Evolutionary conservation across 2,329 filamentous ascomycete species (phyloP).

Genomic region (Ambrosiella beaveri): DNA sequence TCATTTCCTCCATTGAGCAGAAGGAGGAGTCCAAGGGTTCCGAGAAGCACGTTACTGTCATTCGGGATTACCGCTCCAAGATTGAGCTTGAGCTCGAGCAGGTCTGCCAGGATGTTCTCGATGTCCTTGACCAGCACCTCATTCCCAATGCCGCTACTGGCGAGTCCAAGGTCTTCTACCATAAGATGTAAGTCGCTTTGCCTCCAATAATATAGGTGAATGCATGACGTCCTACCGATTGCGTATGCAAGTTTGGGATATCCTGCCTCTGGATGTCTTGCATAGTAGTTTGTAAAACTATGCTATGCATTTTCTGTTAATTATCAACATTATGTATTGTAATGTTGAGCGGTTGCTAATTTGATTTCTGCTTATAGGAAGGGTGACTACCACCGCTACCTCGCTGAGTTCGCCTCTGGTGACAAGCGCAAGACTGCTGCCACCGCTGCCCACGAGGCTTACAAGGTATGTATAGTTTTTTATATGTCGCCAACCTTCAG

Average conservation of each 20-base stretch:
- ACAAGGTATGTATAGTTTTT: conserved; percentile 54
- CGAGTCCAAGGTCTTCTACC: conserved; percentile 99
- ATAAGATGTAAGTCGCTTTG: conserved; percentile 73
- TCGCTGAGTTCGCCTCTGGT: conserved; percentile 81
- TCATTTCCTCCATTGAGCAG: conserved; percentile 99
- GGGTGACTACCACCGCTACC: conserved; percentile 92
- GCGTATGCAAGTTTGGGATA: too few species aligned
- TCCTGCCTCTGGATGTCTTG: too few species aligned
- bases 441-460: conserved; percentile 78
- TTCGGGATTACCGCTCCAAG: conserved; percentile 95
- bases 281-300: too few species aligned
- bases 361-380: conserved; percentile 42
- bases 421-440: conserved; percentile 85
- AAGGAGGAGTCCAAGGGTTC: conserved; percentile 99
- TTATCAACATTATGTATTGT: too few species aligned
- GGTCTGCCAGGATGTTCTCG: conserved; percentile 94
- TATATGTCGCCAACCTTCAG: not conserved
- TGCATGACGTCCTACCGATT: too few species aligned
- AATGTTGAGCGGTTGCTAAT: not conserved
- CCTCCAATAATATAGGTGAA: not conserved
- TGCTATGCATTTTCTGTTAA: too few species aligned
- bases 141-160: conserved; percentile 92
- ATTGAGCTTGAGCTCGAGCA: conserved; percentile 94
- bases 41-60: conserved; percentile 83
- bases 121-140: conserved; percentile 80